These are phyloP conservation scores for Daldinia eschscholtzii DNA, from an alignment of 2,329 filamentous ascomycete genomes.

Conservation along the genomic window DNA sequence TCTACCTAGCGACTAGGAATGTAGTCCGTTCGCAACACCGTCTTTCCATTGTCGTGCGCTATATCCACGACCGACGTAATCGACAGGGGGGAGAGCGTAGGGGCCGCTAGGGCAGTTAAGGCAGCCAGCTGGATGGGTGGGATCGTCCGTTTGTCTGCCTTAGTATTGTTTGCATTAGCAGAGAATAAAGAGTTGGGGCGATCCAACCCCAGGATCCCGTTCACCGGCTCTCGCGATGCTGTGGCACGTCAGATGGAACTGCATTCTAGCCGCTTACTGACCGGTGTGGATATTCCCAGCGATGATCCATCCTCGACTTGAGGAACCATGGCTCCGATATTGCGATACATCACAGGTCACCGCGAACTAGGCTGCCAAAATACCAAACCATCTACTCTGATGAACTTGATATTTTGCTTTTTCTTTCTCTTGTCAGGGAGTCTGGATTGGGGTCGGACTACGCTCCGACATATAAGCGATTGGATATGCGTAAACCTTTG, in stretches of 20 bases:
- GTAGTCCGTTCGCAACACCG: constrained; percentile 17
- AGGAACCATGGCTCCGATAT: constrained; percentile 10
- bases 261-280: constrained; percentile 27
- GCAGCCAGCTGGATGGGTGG: constrained; percentile 9
- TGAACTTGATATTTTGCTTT: constrained; percentile 20
- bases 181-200: constrained; percentile 12
- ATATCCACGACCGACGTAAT: constrained; percentile 27
- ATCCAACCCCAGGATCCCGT: constrained; percentile 9
- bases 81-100: constrained; percentile 12
- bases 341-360: constrained; percentile 28
- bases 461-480: constrained; percentile 21
- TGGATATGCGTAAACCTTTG: constrained; percentile 13
- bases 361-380: constrained; percentile 10
- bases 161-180: constrained; percentile 26
- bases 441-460: constrained; percentile 17
- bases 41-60: constrained; percentile 20
- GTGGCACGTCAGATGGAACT: constrained; percentile 31
- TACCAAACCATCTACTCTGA: neutral
- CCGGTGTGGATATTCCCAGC: constrained; percentile 28
- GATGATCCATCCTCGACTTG: constrained; percentile 12
- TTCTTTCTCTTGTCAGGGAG: constrained; percentile 2
- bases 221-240: constrained; percentile 32
- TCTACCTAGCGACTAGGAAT: constrained; percentile 29
- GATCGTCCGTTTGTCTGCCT: constrained; percentile 34
- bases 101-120: constrained; percentile 4